A percentile compares a stretch with the other conserved stretches of the same genome.
phyloP scores from a whole-genome alignment of 192 early-diverging fungal species.

The Radiomyces spectabilis region DNA sequence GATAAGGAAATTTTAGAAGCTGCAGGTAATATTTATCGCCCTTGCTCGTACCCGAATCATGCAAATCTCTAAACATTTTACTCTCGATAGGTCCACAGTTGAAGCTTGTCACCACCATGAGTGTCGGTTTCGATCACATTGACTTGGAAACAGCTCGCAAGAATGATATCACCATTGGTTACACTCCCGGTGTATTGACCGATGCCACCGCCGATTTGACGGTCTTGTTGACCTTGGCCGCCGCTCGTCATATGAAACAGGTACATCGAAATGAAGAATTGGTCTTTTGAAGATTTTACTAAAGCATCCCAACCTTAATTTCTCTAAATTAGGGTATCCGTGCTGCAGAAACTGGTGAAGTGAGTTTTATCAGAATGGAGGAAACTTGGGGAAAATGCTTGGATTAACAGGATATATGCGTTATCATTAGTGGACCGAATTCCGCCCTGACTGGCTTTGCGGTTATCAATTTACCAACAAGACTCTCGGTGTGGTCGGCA shows the following conservation, averaged over 20 bases:
- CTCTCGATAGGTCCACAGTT: conserved; percentile 36
- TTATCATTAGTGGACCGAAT: conserved; percentile 53
- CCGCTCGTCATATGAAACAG: conserved; percentile 59
- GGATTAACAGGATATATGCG: too few species aligned
- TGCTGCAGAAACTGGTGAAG: conserved; percentile 7
- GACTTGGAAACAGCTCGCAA: conserved; percentile 43
- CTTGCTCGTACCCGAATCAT: neutral
- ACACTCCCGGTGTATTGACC: conserved; percentile 84
- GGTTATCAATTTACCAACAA: conserved; percentile 73
- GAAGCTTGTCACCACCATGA: conserved; percentile 69
- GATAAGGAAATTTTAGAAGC: conserved; percentile 60
- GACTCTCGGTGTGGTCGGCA: conserved; percentile 77
- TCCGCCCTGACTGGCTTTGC: conserved; percentile 57
- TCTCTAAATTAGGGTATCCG: conserved; percentile 7
- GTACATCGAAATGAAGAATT: conserved; percentile 4
- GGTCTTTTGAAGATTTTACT: neutral
- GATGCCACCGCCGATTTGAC: conserved; percentile 83
- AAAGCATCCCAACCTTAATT: neutral
- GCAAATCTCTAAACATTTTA: neutral
- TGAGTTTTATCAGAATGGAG: conserved; percentile 6
- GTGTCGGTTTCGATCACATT: conserved; percentile 82
- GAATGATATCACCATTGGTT: conserved; percentile 55
- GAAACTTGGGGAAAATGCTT: too few species aligned
- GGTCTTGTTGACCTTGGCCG: conserved; percentile 66
- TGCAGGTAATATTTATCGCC: conserved; percentile 36